Conservation (phyloP, 306 rosid genomes). For the Prunus campanulata region DNA sequence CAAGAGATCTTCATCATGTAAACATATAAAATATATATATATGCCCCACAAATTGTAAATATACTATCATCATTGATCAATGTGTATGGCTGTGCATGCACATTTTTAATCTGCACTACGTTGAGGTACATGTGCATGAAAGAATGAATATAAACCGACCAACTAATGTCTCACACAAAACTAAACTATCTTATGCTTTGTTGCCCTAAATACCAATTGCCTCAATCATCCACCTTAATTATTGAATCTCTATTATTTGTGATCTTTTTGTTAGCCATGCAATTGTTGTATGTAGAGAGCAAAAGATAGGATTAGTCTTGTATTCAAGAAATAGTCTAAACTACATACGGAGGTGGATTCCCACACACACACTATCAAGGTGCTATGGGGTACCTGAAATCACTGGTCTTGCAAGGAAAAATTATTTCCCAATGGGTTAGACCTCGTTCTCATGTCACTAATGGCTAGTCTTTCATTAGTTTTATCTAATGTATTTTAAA, state of each 20-base stretch:
- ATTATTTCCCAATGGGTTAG: rapidly evolving
- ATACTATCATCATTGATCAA: not conserved
- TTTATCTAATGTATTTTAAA: not conserved
- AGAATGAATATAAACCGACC: not conserved
- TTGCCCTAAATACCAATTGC: not conserved
- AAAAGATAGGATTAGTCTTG: not conserved
- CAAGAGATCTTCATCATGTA: not conserved
- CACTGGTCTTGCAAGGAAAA: no score
- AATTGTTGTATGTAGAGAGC: not conserved
- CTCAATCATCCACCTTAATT: not conserved
- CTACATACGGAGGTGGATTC: no score
- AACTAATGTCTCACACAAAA: not conserved
- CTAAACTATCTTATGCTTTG: not conserved
- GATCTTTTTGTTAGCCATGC: not conserved
- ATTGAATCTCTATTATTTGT: not conserved
- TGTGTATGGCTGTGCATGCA: conserved; percentile 2
- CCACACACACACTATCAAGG: no score
- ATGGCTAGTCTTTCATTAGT: not conserved
- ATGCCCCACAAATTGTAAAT: conserved; percentile 6
- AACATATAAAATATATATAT: not conserved
- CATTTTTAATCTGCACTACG: not conserved
- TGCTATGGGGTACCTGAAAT: no score
- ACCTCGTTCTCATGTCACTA: no score
- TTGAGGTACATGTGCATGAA: not conserved
- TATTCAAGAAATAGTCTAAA: no score